Conservation (phyloP, 2,329 filamentous ascomycete species). For the Arthroderma sp. region DNA sequence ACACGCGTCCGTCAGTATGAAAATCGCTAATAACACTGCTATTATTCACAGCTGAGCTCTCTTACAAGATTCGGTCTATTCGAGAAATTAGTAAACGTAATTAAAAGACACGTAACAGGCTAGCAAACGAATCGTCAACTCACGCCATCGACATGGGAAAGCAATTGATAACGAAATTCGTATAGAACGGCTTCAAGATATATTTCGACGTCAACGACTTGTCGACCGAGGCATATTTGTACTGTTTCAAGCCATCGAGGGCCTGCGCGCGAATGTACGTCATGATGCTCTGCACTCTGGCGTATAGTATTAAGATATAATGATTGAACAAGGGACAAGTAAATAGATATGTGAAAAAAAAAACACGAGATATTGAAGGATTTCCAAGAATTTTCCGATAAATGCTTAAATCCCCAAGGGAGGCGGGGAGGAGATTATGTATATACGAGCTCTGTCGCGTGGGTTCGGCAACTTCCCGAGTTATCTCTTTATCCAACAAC, state of each 20-base stretch:
- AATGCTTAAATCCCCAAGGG: background rate
- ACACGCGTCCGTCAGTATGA: background rate
- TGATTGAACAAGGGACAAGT: background rate
- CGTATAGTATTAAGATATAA: background rate
- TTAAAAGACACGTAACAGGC: background rate
- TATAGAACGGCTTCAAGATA: constrained; percentile 96
- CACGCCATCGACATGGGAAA: constrained; percentile 93
- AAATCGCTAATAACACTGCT: background rate
- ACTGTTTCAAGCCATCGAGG: constrained; percentile 77
- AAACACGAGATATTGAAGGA: background rate
- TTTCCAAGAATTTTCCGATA: background rate
- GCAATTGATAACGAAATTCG: constrained; percentile 79
- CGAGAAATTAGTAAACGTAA: background rate
- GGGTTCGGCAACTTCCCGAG: background rate
- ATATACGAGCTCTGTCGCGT: background rate
- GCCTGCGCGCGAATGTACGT: constrained; percentile 90
- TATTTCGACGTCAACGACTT: constrained; percentile 83
- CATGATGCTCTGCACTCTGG: constrained; percentile 42
- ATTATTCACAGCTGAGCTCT: background rate
- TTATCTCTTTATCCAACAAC: background rate
- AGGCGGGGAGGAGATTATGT: background rate
- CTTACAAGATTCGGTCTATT: constrained; percentile 44
- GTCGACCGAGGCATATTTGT: constrained; percentile 91
- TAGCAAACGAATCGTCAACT: constrained; percentile 26
- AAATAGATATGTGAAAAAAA: background rate